Conservation (phyloP, 345 rosid species). For the Euphorbia peplus region DNA sequence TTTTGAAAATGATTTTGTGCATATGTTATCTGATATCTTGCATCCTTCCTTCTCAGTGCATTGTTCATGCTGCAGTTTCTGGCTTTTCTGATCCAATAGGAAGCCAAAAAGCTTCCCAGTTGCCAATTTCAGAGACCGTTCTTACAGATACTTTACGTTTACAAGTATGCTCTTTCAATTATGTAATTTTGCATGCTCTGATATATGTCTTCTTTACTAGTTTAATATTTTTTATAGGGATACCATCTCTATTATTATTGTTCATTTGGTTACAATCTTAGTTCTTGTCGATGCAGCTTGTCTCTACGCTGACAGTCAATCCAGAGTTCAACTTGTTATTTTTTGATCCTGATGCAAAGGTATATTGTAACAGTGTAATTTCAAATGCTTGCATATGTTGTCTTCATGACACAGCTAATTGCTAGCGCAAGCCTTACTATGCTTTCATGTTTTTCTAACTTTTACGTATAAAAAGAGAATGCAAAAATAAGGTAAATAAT, state of each 20-base stretch:
- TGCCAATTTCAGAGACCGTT: slow-evolving; percentile 40
- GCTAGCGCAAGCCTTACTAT: not conserved
- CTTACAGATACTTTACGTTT: slow-evolving; percentile 73
- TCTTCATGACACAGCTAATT: not conserved
- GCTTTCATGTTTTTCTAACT: not conserved
- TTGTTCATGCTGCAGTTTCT: slow-evolving; percentile 66
- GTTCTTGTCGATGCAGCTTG: slow-evolving; percentile 63
- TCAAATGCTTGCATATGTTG: slow-evolving; percentile 3
- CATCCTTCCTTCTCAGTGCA: slow-evolving; percentile 53
- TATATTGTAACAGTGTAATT: slow-evolving; percentile 30
- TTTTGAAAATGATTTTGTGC: not conserved
- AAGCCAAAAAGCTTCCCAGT: slow-evolving; percentile 34
- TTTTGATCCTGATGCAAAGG: slow-evolving; percentile 81
- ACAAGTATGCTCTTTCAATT: slow-evolving; percentile 52
- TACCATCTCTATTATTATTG: not conserved
- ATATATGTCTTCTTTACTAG: not conserved
- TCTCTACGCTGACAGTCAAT: slow-evolving; percentile 66
- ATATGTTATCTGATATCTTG: slow-evolving; percentile 18
- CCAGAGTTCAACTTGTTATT: slow-evolving; percentile 78
- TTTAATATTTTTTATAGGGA: not conserved
- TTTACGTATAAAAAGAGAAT: not conserved
- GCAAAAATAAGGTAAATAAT: not conserved
- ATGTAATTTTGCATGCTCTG: not conserved
- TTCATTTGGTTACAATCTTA: slow-evolving; percentile 3
- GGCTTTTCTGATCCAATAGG: slow-evolving; percentile 44